A percentile compares a stretch with the other conserved stretches of the same genome.
These are phyloP conservation scores for Petunia secreta DNA, from an alignment of 257 asterid species.

Conservation along the genomic window DNA sequence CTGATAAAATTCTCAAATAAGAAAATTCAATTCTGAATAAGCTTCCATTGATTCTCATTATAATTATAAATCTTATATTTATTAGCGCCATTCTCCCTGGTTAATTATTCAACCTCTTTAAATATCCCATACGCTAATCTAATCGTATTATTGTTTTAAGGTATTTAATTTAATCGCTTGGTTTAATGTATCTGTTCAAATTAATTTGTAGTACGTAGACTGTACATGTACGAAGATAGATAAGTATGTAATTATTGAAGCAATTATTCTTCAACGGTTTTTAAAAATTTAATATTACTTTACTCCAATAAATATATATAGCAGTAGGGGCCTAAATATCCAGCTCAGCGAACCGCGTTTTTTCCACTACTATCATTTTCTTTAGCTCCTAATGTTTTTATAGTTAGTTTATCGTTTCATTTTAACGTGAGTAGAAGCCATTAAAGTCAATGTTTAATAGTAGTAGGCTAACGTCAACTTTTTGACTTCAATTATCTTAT, in stretches of 20 bases:
- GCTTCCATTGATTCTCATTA: no score
- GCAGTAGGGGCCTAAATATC: conserved; percentile 19
- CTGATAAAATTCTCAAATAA: no score
- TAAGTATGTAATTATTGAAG: conserved; percentile 18
- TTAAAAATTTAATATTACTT: background rate
- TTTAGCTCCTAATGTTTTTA: background rate
- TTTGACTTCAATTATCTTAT: background rate
- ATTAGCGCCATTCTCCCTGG: no score
- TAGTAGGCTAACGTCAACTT: background rate
- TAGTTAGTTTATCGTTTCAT: background rate
- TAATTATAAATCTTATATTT: no score
- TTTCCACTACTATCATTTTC: conserved; percentile 25
- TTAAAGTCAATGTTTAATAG: conserved; percentile 13
- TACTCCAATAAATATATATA: background rate
- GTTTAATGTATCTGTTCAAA: background rate
- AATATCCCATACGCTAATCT: no score
- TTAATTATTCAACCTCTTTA: no score
- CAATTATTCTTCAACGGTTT: conserved; percentile 16
- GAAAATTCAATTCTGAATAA: no score
- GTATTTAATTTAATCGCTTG: background rate
- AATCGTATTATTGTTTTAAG: background rate
- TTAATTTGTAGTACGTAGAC: background rate
- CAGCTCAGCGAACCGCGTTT: conserved; percentile 43
- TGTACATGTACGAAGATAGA: background rate
- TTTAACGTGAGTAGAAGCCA: background rate